Percentiles rank a stretch among this genome's conserved stretches.
phyloP scores from a whole-genome alignment of 2,329 filamentous ascomycete species.

The Chaetomium strumarium region DNA sequence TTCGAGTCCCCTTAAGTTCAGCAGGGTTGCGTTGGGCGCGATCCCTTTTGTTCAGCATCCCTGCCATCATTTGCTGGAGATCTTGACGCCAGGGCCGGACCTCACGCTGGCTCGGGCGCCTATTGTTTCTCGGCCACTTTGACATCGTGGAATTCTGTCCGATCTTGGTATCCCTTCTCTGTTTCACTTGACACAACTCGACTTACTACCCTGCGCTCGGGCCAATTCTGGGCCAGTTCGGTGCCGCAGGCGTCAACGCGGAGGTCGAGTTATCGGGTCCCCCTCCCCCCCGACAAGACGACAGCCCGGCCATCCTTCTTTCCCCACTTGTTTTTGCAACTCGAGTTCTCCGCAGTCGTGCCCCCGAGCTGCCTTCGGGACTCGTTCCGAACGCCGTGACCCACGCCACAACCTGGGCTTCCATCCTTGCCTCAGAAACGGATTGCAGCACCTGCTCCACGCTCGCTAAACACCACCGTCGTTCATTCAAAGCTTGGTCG shows the following conservation, averaged over 20 bases:
- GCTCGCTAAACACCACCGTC: neutral
- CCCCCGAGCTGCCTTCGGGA: neutral
- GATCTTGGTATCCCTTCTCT: neutral
- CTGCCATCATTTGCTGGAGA: constrained; percentile 9
- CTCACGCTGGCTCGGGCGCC: constrained; percentile 13
- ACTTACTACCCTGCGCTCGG: constrained; percentile 7
- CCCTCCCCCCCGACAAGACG: neutral
- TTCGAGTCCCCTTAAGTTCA: neutral
- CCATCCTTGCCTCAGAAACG: too few relatives aligned
- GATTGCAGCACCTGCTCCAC: neutral
- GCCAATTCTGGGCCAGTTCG: neutral
- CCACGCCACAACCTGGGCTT: neutral
- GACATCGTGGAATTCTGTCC: neutral
- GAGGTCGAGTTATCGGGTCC: neutral
- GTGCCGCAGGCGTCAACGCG: neutral
- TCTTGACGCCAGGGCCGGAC: constrained; percentile 15
- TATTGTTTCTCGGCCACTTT: constrained; percentile 8
- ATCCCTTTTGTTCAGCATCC: neutral
- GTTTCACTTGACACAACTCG: neutral
- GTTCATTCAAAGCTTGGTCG: neutral
- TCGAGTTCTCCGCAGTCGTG: neutral
- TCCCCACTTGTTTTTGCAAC: neutral
- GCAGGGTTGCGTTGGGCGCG: too few relatives aligned
- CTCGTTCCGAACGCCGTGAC: neutral
- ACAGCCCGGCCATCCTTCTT: neutral